phyloP scores from a whole-genome alignment of 225 moss, liverwort and hornwort species.

The Takakia lepidozioides region DNA sequence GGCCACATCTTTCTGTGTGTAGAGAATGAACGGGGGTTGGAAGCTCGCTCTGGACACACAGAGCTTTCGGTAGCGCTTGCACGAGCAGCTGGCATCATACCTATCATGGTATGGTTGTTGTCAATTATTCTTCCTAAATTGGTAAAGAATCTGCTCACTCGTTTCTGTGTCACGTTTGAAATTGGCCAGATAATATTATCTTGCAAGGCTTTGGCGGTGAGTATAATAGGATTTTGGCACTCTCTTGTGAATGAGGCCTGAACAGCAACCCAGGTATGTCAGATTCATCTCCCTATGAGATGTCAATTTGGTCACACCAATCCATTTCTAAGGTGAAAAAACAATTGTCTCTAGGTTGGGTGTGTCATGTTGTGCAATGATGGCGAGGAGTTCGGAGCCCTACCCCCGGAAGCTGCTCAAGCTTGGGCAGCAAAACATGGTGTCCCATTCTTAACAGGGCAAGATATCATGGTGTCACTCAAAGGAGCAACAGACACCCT shows the following conservation, averaged over 20 bases:
- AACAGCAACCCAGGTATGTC: too few relatives aligned
- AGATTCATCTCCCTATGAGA: too few relatives aligned
- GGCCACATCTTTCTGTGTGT: slow-evolving; percentile 66
- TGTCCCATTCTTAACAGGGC: slow-evolving; percentile 45
- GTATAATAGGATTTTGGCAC: too few relatives aligned
- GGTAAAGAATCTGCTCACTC: too few relatives aligned
- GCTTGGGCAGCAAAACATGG: slow-evolving; percentile 27
- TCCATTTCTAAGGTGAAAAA: not conserved
- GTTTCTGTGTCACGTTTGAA: not conserved
- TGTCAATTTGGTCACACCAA: too few relatives aligned
- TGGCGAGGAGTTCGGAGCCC: slow-evolving; percentile 51
- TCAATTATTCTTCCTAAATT: not conserved
- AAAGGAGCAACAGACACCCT: too few relatives aligned
- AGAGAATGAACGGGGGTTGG: slow-evolving; percentile 36
- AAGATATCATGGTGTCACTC: slow-evolving; percentile 21
- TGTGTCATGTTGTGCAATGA: slow-evolving; percentile 63
- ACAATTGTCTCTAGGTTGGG: slow-evolving; percentile 18
- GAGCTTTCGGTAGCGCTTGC: slow-evolving; percentile 56
- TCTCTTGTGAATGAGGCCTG: too few relatives aligned
- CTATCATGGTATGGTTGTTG: slow-evolving; percentile 29
- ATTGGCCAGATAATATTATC: not conserved
- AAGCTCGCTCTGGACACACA: slow-evolving; percentile 42
- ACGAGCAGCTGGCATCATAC: slow-evolving; percentile 31
- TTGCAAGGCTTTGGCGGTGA: too few relatives aligned
- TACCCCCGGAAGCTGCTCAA: slow-evolving; percentile 29